Conservation (phyloP, 1,284 basidiomycete species). For the Trichosporon coremiiforme region DNA sequence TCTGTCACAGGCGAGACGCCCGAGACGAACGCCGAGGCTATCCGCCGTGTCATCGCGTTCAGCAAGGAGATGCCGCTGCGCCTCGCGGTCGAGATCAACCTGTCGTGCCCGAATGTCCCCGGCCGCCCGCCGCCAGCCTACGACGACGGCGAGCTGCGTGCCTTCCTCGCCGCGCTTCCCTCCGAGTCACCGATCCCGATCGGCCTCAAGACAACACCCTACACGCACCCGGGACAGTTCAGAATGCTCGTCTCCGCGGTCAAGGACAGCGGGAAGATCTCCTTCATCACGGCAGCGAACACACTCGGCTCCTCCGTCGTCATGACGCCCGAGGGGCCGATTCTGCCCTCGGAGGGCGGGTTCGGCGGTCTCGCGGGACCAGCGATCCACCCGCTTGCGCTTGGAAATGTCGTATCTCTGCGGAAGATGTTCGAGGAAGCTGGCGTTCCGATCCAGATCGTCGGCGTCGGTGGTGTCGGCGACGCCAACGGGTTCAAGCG, state of each 20-base stretch:
- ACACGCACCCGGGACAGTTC: constrained; percentile 31
- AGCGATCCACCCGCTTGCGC: constrained; percentile 27
- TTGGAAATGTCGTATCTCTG: constrained; percentile 28
- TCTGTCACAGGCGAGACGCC: constrained; percentile 31
- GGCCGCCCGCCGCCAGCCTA: constrained; percentile 31
- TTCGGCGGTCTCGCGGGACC: constrained; percentile 32
- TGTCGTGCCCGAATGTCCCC: constrained; percentile 32
- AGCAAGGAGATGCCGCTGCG: background rate
- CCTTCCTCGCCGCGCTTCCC: constrained; percentile 28
- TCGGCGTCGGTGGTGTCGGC: constrained; percentile 30
- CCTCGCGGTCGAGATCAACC: constrained; percentile 31
- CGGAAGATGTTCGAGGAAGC: constrained; percentile 24
- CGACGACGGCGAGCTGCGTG: constrained; percentile 27
- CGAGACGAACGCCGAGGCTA: constrained; percentile 22
- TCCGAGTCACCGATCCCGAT: constrained; percentile 22
- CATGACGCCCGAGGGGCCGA: background rate
- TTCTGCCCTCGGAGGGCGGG: constrained; percentile 26
- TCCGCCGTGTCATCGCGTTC: constrained; percentile 21
- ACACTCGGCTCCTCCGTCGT: constrained; percentile 28
- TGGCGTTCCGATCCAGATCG: constrained; percentile 22
- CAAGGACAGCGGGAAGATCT: constrained; percentile 15
- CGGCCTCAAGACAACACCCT: constrained; percentile 31
- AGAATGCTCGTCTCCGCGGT: constrained; percentile 27
- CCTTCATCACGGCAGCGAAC: constrained; percentile 30
- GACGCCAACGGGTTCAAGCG: constrained; percentile 24